Conservation (phyloP, 176 grass and related monocot genomes). For the Carex kokanica region DNA sequence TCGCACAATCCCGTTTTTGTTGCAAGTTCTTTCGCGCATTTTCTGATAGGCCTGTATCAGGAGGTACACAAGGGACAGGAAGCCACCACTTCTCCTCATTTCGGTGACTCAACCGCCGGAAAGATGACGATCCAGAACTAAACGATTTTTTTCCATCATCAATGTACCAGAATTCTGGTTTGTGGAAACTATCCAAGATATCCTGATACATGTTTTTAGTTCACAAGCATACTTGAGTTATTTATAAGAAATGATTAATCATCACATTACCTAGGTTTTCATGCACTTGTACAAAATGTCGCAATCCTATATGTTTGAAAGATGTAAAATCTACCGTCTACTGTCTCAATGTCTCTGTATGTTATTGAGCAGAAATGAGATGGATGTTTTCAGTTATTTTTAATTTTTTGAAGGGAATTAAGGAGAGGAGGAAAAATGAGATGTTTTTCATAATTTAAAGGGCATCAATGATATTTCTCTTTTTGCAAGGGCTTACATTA, state of each 20-base stretch:
- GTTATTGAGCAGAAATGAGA: not conserved
- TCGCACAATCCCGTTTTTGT: slow-evolving; percentile 74
- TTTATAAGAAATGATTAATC: not conserved
- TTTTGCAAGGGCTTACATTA: not conserved
- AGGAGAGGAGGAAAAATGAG: not conserved
- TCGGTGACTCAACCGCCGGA: slow-evolving; percentile 53
- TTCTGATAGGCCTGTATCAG: slow-evolving; percentile 55
- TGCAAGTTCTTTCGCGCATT: slow-evolving; percentile 52
- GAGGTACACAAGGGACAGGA: slow-evolving; percentile 80
- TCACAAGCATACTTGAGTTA: not conserved
- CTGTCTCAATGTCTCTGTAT: not conserved
- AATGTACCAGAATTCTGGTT: slow-evolving; percentile 92
- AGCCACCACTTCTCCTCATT: slow-evolving; percentile 98
- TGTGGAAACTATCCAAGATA: slow-evolving; percentile 76
- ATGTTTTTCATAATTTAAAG: not conserved
- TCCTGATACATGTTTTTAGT: slow-evolving; percentile 52
- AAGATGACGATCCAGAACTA: slow-evolving; percentile 60
- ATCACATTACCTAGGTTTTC: not conserved
- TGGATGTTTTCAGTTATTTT: not conserved
- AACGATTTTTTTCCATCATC: slow-evolving; percentile 76
- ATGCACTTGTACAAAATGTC: not conserved
- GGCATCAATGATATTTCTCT: not conserved
- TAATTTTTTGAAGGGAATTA: not conserved
- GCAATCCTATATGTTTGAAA: not conserved
- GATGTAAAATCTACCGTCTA: not conserved